Evolutionary conservation across 164 flowering plant species (phyloP).

Genomic region (Magnolia changhungtana): DNA sequence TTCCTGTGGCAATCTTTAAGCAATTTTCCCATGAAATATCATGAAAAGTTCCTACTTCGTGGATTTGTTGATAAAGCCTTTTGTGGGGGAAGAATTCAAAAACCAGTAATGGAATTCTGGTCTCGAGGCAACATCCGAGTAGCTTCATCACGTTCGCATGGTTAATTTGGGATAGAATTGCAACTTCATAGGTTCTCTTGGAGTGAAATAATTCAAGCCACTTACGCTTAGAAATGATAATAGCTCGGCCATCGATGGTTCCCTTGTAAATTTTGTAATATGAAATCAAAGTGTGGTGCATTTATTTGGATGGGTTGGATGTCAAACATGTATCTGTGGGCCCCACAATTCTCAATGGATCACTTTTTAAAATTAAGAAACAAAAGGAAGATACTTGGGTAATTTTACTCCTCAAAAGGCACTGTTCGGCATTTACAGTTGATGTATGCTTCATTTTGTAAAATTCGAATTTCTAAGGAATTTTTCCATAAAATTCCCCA

Average conservation of each 20-base stretch:
- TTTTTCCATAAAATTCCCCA: no score
- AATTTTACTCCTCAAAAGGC: no score
- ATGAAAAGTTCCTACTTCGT: not conserved
- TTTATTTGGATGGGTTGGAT: no score
- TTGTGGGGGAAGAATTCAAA: not conserved
- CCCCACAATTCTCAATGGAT: no score
- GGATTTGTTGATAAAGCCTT: not conserved
- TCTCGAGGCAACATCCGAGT: not conserved
- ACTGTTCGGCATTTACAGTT: no score
- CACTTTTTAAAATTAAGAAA: no score
- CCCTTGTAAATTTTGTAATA: not conserved
- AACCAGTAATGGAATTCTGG: not conserved
- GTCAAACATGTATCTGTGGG: no score
- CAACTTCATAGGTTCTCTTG: not conserved
- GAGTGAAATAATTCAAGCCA: not conserved
- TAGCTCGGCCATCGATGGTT: not conserved
- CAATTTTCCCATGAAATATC: not conserved
- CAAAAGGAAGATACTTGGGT: no score
- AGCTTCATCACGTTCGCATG: not conserved
- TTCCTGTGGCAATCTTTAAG: not conserved
- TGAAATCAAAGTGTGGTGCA: no score
- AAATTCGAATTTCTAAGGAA: no score
- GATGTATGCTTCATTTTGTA: no score
- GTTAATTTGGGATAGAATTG: not conserved
- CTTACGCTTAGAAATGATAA: not conserved